Base-by-base conservation (phyloP, 345 rosid species). In the Gynandropsis gynandra region DNA sequence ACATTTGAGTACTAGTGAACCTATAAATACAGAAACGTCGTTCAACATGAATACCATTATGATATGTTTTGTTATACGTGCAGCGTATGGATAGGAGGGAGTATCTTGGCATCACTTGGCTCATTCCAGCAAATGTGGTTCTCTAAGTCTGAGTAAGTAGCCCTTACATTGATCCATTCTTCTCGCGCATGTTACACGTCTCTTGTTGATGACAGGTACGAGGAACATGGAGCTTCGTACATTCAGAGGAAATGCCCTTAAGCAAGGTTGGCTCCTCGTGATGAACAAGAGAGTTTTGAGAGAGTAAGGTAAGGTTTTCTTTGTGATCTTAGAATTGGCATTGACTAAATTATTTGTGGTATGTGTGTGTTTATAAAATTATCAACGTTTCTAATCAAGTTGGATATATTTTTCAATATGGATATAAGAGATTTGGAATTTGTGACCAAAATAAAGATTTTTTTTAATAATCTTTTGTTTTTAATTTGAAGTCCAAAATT, bases 51-150 rank as follows among this genome's bases (percentile, higher is more conserved):
- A 10, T 13, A 37, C 15, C 4, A n/a, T 4, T 33, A 20, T 32
- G 16, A 32, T 39, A 2, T 56, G 51, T 52, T 66, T 16, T 24
- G 42, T 6, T 48, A 24, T 3, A 60, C 48, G 43, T 56, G 70
- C 92, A 92, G 99, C 67, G 99, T 88, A 17, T 87, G 96, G 96
- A 87, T 84, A 35, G 93, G 87, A 61, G 95, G 89, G 47, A 80
- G 89, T 57, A 79, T 84, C 80, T 60, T 87, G 78, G 98, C 96
- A 56, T 82, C 95, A 7, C 84, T 82, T 9, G 93, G 93, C 50
- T 87, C 96, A 19, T 87, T 82, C 72, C 96, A 92, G 78, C 96
- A 82, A 64, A 87, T 88, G 99, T 93, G 97, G 97, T 81, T 93
- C 79, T 93, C 99, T 56, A 66, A 66, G 14, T 66, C 70, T 27